These are phyloP conservation scores for Phytophthora syringae DNA, from an alignment of 352 stramenopile species.

Conservation along the genomic window DNA sequence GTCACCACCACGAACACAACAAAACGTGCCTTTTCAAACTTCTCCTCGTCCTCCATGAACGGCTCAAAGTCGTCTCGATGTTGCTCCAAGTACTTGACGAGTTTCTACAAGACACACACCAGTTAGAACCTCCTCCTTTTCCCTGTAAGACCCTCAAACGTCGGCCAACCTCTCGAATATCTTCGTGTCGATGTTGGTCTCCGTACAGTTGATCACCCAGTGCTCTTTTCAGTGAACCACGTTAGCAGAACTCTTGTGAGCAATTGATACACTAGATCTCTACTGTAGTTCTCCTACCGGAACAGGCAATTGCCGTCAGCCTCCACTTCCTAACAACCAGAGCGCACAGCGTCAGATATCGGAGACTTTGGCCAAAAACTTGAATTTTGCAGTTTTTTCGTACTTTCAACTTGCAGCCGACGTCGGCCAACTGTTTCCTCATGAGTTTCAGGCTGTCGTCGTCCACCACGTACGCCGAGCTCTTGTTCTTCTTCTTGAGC, in stretches of 20 bases:
- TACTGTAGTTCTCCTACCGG: constrained; percentile 41
- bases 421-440: constrained; percentile 53
- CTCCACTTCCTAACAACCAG: constrained; percentile 63
- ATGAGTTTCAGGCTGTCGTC: constrained; percentile 66
- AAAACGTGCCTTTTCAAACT: constrained; percentile 73
- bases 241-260: constrained; percentile 11
- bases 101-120: constrained; percentile 43
- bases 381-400: neutral
- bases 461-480: constrained; percentile 32
- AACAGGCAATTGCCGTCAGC: constrained; percentile 88
- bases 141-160: neutral
- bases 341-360: constrained; percentile 1
- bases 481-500: constrained; percentile 39
- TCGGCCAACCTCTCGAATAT: constrained; percentile 62
- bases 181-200: constrained; percentile 67
- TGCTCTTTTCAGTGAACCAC: constrained; percentile 42
- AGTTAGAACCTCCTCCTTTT: neutral
- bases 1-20: no score
- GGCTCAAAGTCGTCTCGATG: constrained; percentile 82
- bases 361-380: neutral
- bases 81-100: constrained; percentile 75
- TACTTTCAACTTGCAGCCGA: constrained; percentile 76
- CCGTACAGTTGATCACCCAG: constrained; percentile 79
- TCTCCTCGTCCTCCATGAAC: constrained; percentile 90
- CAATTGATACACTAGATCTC: no score